A percentile compares a stretch with the other conserved stretches of the same genome.
Conservation (phyloP, 208 protist genomes). For the Leishmania amazonensis region DNA sequence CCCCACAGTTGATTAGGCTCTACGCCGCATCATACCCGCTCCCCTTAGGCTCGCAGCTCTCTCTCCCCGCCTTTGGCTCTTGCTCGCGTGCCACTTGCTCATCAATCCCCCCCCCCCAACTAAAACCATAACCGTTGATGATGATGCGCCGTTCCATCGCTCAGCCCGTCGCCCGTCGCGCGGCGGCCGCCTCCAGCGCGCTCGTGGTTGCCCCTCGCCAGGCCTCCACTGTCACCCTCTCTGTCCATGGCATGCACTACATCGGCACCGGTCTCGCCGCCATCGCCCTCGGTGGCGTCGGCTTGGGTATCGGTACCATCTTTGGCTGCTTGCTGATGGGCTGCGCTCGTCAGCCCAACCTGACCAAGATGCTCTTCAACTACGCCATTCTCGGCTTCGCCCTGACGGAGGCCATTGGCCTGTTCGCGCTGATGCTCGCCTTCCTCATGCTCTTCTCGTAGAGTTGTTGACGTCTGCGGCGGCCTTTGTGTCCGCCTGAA, state of each 20-base stretch:
- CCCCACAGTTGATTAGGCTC: background rate
- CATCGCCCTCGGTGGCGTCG: constrained; percentile 72
- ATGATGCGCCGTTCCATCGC: constrained; percentile 72
- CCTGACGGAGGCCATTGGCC: constrained; percentile 85
- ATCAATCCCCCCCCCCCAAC: background rate
- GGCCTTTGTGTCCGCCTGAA: background rate
- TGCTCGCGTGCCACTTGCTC: background rate
- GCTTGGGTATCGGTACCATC: constrained; percentile 74
- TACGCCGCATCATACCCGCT: background rate
- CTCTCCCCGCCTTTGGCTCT: background rate
- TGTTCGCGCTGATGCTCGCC: constrained; percentile 86
- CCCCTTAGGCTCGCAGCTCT: background rate
- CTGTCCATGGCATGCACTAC: constrained; percentile 76
- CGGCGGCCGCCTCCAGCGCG: constrained; percentile 35
- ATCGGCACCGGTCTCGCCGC: constrained; percentile 78
- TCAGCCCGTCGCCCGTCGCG: constrained; percentile 43
- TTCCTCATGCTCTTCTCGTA: constrained; percentile 92
- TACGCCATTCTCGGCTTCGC: constrained; percentile 86
- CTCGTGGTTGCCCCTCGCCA: constrained; percentile 43
- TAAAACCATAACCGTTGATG: constrained; percentile 5
- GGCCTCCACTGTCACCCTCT: constrained; percentile 70
- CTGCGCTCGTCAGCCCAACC: constrained; percentile 77
- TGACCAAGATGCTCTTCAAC: constrained; percentile 84
- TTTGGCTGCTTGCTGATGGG: constrained; percentile 71
- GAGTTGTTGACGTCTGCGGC: constrained; percentile 10